Percentiles rank a stretch among this genome's conserved stretches.
Conservation (phyloP, 176 grass and related monocot species). For the Zoysia japonica region DNA sequence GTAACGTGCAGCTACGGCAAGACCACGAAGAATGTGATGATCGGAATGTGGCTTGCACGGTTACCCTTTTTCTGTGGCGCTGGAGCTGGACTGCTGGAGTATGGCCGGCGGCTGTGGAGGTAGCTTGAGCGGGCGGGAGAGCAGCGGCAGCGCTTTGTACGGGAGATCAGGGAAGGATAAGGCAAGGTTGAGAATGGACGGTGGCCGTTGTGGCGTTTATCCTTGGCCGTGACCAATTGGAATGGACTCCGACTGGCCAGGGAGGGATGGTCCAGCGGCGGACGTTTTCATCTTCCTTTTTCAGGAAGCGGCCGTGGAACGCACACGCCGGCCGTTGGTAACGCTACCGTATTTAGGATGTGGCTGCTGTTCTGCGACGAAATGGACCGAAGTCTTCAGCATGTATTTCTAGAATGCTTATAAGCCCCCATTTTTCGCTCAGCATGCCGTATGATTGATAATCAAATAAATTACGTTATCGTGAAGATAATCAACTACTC, state of each 20-base stretch:
- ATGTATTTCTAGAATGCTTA: background rate
- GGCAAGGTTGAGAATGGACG: slow-evolving; percentile 61
- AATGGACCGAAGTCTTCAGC: background rate
- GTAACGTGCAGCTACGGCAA: background rate
- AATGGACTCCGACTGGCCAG: slow-evolving; percentile 48
- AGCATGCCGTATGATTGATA: too few species aligned
- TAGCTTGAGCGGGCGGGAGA: slow-evolving; percentile 11
- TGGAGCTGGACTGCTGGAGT: slow-evolving; percentile 16
- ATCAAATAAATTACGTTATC: too few species aligned
- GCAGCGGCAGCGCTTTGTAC: slow-evolving; percentile 44
- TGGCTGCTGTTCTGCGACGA: background rate
- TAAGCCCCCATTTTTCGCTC: too few species aligned
- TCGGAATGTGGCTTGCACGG: background rate
- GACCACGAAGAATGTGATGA: background rate
- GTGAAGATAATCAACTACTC: too few species aligned
- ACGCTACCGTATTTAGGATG: background rate
- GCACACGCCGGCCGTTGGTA: slow-evolving; percentile 33
- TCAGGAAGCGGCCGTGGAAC: slow-evolving; percentile 26
- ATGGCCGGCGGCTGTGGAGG: slow-evolving; percentile 26
- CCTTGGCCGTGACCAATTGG: slow-evolving; percentile 41
- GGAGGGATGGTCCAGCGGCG: slow-evolving; percentile 40
- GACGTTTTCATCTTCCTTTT: background rate
- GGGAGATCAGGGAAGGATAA: slow-evolving; percentile 64
- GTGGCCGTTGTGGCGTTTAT: slow-evolving; percentile 57
- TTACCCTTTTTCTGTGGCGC: slow-evolving; percentile 31